These are phyloP conservation scores for Ambrosia trifida DNA, from an alignment of 129 eudicot genomes.

Conservation along the genomic window DNA sequence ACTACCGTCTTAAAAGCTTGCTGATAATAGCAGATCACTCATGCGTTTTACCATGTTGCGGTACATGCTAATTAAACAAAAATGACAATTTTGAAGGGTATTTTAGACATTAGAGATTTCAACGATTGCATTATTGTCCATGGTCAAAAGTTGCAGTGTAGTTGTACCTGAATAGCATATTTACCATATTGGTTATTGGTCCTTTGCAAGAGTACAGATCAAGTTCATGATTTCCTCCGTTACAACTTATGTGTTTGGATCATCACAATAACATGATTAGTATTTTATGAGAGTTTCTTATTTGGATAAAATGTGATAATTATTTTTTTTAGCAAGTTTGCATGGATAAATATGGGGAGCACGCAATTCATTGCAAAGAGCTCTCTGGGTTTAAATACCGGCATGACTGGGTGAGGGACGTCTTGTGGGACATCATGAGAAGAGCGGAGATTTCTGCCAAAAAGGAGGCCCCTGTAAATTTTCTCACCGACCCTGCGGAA, in stretches of 20 bases:
- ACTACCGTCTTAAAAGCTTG: slow-evolving; percentile 68
- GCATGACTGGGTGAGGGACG: too few species aligned
- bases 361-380: too few species aligned
- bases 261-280: slow-evolving; percentile 41
- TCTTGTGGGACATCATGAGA: too few species aligned
- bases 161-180: slow-evolving; percentile 83
- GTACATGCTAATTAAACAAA: slow-evolving; percentile 58
- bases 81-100: background rate
- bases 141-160: background rate
- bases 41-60: slow-evolving; percentile 73
- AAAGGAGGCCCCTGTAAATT: too few species aligned
- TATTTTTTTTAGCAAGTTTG: too few species aligned
- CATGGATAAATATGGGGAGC: too few species aligned
- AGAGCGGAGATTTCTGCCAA: too few species aligned
- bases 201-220: slow-evolving; percentile 76
- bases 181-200: slow-evolving; percentile 92
- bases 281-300: background rate
- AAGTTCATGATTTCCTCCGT: slow-evolving; percentile 85
- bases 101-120: background rate
- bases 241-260: slow-evolving; percentile 53
- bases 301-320: background rate
- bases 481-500: too few species aligned
- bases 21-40: slow-evolving; percentile 61
- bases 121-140: background rate
- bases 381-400: too few species aligned